Evolutionary conservation across 2,329 filamentous ascomycete species (phyloP).

Genomic region (Colletotrichum cuscutae): DNA sequence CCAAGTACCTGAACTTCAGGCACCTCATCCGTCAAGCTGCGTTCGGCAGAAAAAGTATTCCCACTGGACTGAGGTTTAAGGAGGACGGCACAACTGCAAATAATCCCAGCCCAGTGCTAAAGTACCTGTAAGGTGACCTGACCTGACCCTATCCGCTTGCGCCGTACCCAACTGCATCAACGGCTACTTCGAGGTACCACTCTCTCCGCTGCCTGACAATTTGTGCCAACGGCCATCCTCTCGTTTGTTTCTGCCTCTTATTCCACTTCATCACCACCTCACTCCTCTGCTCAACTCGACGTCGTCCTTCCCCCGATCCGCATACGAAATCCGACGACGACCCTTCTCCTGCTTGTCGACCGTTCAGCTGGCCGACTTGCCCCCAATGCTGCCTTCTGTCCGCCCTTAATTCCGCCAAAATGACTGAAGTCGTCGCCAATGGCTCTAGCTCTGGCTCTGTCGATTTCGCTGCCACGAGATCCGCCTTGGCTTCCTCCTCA

Average conservation of each 20-base stretch:
- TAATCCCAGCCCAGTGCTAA: neutral
- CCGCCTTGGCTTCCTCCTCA: constrained; percentile 70
- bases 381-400: constrained; percentile 33
- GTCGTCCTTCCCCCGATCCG: neutral
- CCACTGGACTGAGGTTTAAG: neutral
- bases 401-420: constrained; percentile 47
- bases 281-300: neutral
- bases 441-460: constrained; percentile 48
- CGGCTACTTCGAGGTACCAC: constrained; percentile 3
- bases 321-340: neutral
- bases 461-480: constrained; percentile 60
- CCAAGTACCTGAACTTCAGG: neutral
- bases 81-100: neutral
- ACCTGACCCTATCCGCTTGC: neutral
- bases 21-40: neutral
- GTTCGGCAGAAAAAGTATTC: neutral
- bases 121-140: neutral
- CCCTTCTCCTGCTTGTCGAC: constrained; percentile 18
- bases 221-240: constrained; percentile 10
- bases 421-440: constrained; percentile 60
- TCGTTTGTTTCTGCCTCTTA: neutral
- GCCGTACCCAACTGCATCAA: neutral
- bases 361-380: constrained; percentile 23
- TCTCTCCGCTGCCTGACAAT: neutral
- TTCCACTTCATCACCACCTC: neutral